Evolutionary conservation across 768 basidiomycete genomes (phyloP).

Genomic region (Rhodosporidiobolus sp.): DNA sequence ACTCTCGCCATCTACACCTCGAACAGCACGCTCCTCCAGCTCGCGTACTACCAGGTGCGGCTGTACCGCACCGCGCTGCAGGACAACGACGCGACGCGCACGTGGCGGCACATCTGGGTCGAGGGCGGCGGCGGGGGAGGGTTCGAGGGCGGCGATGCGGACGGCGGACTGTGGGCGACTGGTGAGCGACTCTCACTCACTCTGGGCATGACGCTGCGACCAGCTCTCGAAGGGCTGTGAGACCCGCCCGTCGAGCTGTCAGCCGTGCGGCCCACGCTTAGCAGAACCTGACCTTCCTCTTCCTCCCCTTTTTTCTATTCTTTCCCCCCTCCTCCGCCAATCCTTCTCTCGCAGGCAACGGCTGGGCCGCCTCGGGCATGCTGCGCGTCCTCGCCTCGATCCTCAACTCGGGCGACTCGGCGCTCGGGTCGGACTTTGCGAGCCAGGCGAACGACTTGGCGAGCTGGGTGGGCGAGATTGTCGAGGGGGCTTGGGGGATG

Average conservation of each 20-base stretch:
- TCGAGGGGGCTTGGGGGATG: constrained; percentile 27
- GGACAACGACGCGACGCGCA: constrained; percentile 52
- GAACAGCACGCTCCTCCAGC: constrained; percentile 61
- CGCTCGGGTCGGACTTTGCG: constrained; percentile 45
- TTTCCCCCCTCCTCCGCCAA: too few relatives aligned
- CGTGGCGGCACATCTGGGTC: constrained; percentile 74
- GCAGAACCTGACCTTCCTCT: background rate
- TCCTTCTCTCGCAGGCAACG: constrained; percentile 53
- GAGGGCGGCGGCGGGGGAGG: constrained; percentile 52
- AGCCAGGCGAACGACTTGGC: constrained; percentile 45
- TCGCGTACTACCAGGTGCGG: constrained; percentile 68
- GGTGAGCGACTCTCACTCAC: too few relatives aligned
- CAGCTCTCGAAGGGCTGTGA: too few relatives aligned
- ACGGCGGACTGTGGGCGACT: constrained; percentile 69
- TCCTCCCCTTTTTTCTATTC: background rate
- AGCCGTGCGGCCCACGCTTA: too few relatives aligned
- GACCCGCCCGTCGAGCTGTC: too few relatives aligned
- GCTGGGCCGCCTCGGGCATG: constrained; percentile 86
- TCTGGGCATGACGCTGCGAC: too few relatives aligned
- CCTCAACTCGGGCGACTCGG: constrained; percentile 54
- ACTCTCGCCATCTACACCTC: constrained; percentile 64
- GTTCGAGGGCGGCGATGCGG: constrained; percentile 49
- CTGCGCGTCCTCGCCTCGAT: constrained; percentile 75
- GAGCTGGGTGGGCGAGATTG: constrained; percentile 45
- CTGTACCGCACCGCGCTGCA: constrained; percentile 67